phyloP scores from a whole-genome alignment of 306 rosid species.

The Gleditsia sinensis region DNA sequence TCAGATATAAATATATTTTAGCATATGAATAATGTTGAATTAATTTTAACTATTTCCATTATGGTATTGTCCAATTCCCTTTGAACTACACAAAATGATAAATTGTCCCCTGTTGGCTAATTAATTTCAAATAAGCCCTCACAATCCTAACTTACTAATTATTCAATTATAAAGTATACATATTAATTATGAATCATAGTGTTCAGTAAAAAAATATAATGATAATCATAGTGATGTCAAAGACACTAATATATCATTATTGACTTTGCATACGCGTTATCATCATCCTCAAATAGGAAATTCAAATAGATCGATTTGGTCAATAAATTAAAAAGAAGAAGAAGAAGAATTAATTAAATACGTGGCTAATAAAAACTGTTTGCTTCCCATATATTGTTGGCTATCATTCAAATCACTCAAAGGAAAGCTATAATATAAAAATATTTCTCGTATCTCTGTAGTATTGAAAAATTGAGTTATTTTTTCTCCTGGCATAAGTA shows the following conservation, averaged over 20 bases:
- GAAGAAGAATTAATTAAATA: neutral
- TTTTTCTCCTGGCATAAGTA: no score
- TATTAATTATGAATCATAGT: no score
- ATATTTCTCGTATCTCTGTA: no score
- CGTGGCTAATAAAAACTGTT: neutral
- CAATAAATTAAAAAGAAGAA: neutral
- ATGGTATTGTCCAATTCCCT: slow-evolving; percentile 14
- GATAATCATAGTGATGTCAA: neutral
- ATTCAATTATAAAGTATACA: no score
- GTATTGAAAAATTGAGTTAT: no score
- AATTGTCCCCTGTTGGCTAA: neutral
- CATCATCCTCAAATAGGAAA: slow-evolving; percentile 36
- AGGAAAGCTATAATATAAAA: no score
- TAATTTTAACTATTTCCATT: neutral
- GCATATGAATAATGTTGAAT: neutral
- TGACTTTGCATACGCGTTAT: slow-evolving; percentile 35
- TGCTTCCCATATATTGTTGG: slow-evolving; percentile 15
- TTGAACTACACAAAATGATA: slow-evolving; percentile 23
- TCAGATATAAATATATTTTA: neutral
- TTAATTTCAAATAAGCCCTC: neutral
- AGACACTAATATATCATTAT: slow-evolving; percentile 26
- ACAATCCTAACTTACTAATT: neutral
- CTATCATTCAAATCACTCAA: neutral
- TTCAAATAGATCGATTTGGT: slow-evolving; percentile 29
- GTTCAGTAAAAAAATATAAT: no score